Evolutionary conservation across 2,329 filamentous ascomycete genomes (phyloP), one percentile per base, ranked within the genome.

Genomic region (Chaetomium sp.): DNA sequence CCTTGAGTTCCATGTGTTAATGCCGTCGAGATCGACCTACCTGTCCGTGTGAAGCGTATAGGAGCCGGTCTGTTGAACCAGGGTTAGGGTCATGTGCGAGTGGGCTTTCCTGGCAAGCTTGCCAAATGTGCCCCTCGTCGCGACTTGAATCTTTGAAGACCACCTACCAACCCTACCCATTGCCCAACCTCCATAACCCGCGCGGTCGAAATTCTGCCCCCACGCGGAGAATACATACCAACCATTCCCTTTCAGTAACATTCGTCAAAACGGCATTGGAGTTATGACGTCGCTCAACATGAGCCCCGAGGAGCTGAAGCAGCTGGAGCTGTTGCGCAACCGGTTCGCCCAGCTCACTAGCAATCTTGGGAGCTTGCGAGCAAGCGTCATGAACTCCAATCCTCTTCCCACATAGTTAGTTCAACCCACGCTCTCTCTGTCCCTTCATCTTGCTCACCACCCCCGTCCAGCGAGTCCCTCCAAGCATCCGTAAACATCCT

Each of bases 401-500:
- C 88, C 87, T 27, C 80, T 93, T 5, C 90, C 90, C 29, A 82
- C 83, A 63, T 85, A 87, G 89, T 92, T 78, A 65, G 82, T 66
- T 19, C 27, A 21, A 8, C 2, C 7, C 10, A 12, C 21, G 19
- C 19, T 16, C 16, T 47, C 53, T 23, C 3, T 13, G 47, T 57
- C n/a, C 13, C 9, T 33, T 2, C 53, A 1, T 13, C 27, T 42
- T 8, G 45, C 60, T 66, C 12, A 66, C 45, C 2, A 33, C 1
- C 10, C 33, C 9, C 29, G 29, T 10, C 33, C 35, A 92, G 90
- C 72, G 83, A 86, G 54, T 91, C 89, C 16, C 82, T 93, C 56
- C 88, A 92, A 75, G 85, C 86, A n/a, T 89, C 88, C 56, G 83
- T 88, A 51, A 83, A 84, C 68, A 91, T 93, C 74, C 84, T 93